Conservation (phyloP, 176 grass and related monocot species). For the Musa acuminata region DNA sequence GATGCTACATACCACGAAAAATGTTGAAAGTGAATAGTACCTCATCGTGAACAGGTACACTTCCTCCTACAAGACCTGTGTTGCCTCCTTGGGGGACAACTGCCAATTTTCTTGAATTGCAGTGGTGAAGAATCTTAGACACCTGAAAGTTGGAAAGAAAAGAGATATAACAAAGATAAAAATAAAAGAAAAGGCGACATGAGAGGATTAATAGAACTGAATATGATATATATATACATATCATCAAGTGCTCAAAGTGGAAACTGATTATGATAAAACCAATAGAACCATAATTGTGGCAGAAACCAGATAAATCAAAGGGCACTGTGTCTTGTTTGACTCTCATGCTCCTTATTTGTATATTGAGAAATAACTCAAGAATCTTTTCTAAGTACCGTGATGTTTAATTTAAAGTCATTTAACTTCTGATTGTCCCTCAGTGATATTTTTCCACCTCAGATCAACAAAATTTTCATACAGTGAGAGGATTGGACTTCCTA, state of each 20-base stretch:
- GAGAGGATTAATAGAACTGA: background rate
- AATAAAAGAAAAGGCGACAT: background rate
- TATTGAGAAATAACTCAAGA: background rate
- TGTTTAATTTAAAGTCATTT: background rate
- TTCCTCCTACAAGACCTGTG: conserved; percentile 93
- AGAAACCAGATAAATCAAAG: too few species aligned
- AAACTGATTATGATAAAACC: too few species aligned
- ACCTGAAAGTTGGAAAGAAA: conserved; percentile 48
- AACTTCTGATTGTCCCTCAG: background rate
- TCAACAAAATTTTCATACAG: background rate
- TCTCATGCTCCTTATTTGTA: background rate
- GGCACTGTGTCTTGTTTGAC: background rate
- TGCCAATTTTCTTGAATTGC: conserved; percentile 67
- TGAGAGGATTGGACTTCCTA: background rate
- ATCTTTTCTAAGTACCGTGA: background rate
- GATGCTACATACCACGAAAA: background rate
- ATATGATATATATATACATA: too few species aligned
- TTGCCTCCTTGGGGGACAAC: conserved; percentile 92
- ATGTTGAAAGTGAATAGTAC: conserved; percentile 16
- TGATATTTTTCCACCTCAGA: background rate
- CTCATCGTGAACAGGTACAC: conserved; percentile 94
- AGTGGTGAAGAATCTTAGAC: conserved; percentile 93
- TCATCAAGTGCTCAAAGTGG: too few species aligned
- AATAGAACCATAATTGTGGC: too few species aligned
- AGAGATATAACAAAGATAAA: conserved; percentile 11